A percentile compares a stretch with the other conserved stretches of the same genome.
phyloP scores from a whole-genome alignment of 2,329 filamentous ascomycete species.

The Colletotrichum sp. region DNA sequence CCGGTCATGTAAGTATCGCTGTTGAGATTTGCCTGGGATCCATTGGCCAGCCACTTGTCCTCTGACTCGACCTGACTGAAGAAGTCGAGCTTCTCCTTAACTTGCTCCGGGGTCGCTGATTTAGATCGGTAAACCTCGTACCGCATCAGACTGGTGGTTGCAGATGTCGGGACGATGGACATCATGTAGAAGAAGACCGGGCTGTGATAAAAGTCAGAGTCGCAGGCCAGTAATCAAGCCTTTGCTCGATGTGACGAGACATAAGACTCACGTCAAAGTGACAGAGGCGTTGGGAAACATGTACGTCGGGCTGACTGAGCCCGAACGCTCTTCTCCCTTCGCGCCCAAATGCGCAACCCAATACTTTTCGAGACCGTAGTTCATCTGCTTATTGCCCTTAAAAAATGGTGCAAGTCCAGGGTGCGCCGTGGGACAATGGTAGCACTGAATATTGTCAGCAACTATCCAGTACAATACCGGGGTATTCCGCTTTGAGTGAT shows the following conservation, averaged over 20 bases:
- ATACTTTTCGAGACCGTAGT: conserved; percentile 36
- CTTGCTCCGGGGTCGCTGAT: conserved; percentile 44
- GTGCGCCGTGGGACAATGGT: neutral
- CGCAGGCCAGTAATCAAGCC: neutral
- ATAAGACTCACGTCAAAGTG: conserved; percentile 41
- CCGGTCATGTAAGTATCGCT: neutral
- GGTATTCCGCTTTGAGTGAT: conserved; percentile 25
- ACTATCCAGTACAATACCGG: neutral
- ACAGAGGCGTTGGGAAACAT: conserved; percentile 45
- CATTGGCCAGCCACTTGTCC: conserved; percentile 54
- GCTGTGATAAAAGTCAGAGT: neutral
- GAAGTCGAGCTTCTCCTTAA: conserved; percentile 48
- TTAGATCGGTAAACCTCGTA: conserved; percentile 59
- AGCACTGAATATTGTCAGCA: fast-evolving
- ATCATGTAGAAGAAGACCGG: neutral
- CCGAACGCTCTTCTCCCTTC: conserved; percentile 25
- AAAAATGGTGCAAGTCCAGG: neutral
- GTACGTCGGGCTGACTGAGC: conserved; percentile 38
- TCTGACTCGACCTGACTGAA: conserved; percentile 57
- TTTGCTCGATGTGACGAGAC: fast-evolving
- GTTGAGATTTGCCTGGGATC: conserved; percentile 53
- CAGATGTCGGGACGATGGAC: conserved; percentile 24
- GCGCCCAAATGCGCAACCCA: neutral
- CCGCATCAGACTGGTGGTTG: conserved; percentile 44
- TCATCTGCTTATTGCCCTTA: neutral